Evolutionary conservation across 2,329 filamentous ascomycete genomes (phyloP), one percentile per base, ranked within the genome.

Genomic region (Aspergillus pseudoterreus): DNA sequence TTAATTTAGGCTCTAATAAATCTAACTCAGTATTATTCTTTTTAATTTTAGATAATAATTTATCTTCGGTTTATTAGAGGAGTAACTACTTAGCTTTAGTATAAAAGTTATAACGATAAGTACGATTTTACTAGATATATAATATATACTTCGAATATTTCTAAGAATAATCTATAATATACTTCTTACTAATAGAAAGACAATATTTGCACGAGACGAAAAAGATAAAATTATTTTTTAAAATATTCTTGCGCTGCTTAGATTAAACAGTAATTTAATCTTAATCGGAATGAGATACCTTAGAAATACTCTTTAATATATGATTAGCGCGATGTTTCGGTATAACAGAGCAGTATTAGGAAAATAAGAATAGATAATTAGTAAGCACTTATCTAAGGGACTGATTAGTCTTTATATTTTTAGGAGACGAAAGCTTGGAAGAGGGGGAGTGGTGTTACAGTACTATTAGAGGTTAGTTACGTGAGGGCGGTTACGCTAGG

Each of bases 131-230:
- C 4, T 4, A 19, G n/a, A 11, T 43, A 27, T 30, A 43, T 5
- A 9, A 24, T 9, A 43, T 43, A 43, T 30, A 43, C n/a, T 43
- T 43, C 4, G n/a, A 24, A 24, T 24, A n/a, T 14, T 30, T 22
- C 5, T 30, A 43, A 43, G 2, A 24, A 22, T 43, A 15, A 43
- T 43, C n/a, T 43, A 43, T 43, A 22, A 43, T 43, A 43, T 43
- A 43, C 9, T 24, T 3, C n/a, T 43, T 5, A 30, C n/a, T n/a
- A 2, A 22, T 6, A 14, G 1, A 27, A 9, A 27, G 2, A 43
- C 10, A 43, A 27, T 22, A 27, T 1, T n/a, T 4, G 5, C 12
- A 15, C 14, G n/a, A 24, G 2, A 43, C 3, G 11, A n/a, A 24
- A 27, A 2, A 6, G 2, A n/a, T 14, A 4, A 22, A 24, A 43